Evolutionary conservation across 768 basidiomycete species (phyloP), one percentile per base, ranked within the genome.

Genomic region (Austroboletus eburneus): DNA sequence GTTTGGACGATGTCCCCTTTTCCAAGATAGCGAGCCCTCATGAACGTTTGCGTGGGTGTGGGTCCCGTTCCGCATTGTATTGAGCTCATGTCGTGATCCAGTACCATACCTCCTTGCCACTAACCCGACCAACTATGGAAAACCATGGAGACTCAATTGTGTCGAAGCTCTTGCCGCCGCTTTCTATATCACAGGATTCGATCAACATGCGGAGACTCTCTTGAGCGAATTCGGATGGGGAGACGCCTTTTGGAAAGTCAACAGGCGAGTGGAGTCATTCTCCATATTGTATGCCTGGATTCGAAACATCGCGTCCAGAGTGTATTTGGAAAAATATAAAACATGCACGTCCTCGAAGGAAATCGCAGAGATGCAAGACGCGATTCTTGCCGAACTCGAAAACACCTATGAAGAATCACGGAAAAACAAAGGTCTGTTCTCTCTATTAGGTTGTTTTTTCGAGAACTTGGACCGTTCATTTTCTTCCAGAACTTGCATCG

Each of bases 51-150:
- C 60, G 94, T 96, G 57, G n/a, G n/a, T 51, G 91, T 77, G 0
- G 9, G 35, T 46, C 18, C 12, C 41, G 12, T 13, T 39, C 34
- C 4, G 36, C n/a, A 9, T 27, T 36, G 8, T 20, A n/a, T 7
- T 18, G n/a, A 9, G 21, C 43, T 54, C 38, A 51, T 10, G 23
- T 33, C 39, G 9, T 45, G 43, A 18, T 38, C 14, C 22, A 99
- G 95, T 99, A 23, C 96, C 96, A 0, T 98, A 95, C 63, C 79
- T 99, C 17, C 66, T 98, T 36, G 96, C 96, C 0, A 87, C 92
- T 1, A 99, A 99, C 64, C 93, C 95, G 0, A 92, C 92, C 9
- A 99, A 99, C 68, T 99, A 98, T 56, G 96, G 96, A 9, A 93
- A 91, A 64, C 96, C 96, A 0, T 97, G 93, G 92, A 75, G 86